Evolutionary conservation across 2,329 filamentous ascomycete species (phyloP), one percentile per base, ranked within the genome.

Genomic region (Colletotrichum costaricense): DNA sequence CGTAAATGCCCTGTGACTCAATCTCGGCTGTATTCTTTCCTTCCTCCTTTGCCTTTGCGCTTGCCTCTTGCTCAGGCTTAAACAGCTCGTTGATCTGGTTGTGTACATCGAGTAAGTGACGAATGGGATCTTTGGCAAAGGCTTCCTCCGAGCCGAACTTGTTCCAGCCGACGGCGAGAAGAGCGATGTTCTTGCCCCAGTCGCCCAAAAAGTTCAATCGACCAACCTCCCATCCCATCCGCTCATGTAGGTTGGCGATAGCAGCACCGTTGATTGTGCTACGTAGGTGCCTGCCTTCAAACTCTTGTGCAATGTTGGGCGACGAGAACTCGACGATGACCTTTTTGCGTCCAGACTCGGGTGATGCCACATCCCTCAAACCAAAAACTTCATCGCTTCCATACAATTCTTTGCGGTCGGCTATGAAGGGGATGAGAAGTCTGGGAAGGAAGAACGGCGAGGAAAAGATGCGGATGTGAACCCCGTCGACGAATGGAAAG

Each of bases 211-310:
- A 95, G 82, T 95, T 95, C 85, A 95, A 88, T 28, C 90, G 87
- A 57, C 90, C 82, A 0, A 94, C 92, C 46, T 94, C 89, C 91
- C 92, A 95, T 24, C 93, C 93, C 63, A 90, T 89, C 22, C 82
- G 86, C 77, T 92, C 86, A 79, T 94, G 93, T 2, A 94, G 80
- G 77, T 94, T 94, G 26, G 91, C 86, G 24, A 95, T 83, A 80
- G 93, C 94, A 35, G 91, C 92, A 56, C 93, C 93, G 69, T 95
- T 93, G 75, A 95, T 94, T 63, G 93, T 95, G 78, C 92, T 94
- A 77, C 93, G 88, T 76, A 95, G 85, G 84, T 95, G 93, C 6
- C 91, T 92, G 26, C 92, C 92, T 79, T 94, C 91, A 82, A 95
- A 95, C 26, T 92, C 92, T 78, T 93, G 94, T 24, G 93, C 93